Conservation (phyloP, 139 green algal genomes). For the Zygnema circumcarinatum region DNA sequence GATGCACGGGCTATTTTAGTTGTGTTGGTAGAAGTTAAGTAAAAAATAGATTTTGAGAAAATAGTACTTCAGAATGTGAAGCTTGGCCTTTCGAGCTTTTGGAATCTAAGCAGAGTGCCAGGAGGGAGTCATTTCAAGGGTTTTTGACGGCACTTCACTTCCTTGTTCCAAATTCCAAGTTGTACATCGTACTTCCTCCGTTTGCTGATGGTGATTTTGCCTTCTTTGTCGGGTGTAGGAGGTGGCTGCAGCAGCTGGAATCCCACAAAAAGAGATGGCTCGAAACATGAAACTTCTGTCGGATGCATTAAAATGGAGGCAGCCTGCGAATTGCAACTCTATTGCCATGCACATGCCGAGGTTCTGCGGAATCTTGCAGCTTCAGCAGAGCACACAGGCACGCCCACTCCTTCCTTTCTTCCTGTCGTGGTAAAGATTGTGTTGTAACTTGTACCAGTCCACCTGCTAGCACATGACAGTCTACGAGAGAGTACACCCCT, state of each 20-base stretch:
- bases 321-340: slow-evolving; percentile 16
- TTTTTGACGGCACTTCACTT: too few relatives aligned
- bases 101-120: too few relatives aligned
- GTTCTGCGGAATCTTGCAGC: slow-evolving; percentile 35
- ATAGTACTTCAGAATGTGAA: too few relatives aligned
- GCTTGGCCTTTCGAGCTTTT: too few relatives aligned
- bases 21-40: too few relatives aligned
- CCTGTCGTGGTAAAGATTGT: not conserved
- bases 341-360: slow-evolving; percentile 38
- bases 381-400: slow-evolving; percentile 27
- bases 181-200: too few relatives aligned
- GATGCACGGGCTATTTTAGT: too few relatives aligned
- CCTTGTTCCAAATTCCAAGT: too few relatives aligned
- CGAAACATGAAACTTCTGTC: slow-evolving; percentile 9
- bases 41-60: too few relatives aligned
- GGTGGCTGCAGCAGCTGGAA: slow-evolving; percentile 11
- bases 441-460: not conserved
- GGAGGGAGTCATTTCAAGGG: too few relatives aligned
- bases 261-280: slow-evolving; percentile 15
- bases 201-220: too few relatives aligned
- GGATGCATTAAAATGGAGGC: slow-evolving; percentile 14
- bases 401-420: not conserved
- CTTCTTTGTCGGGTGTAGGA: slow-evolving; percentile 38
- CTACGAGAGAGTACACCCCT: not conserved
- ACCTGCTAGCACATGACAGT: not conserved